Base-by-base conservation (phyloP, 176 grass and related monocot genomes). In the Cenchrus fungigraminus region DNA sequence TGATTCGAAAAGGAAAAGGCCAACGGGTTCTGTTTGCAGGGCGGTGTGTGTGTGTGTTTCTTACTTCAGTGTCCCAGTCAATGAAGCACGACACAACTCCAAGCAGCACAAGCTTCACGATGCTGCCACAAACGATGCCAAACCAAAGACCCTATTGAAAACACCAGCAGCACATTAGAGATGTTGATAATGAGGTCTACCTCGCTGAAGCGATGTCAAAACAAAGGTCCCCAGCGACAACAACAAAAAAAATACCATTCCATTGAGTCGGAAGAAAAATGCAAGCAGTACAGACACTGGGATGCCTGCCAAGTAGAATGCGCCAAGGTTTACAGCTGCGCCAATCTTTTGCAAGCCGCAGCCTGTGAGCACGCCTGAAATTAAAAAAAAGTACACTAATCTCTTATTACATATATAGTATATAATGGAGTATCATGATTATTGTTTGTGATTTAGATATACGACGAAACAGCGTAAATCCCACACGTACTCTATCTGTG, bases 241-340 rank as follows among this genome's bases (percentile, higher is more conserved):
- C 22, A 25, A 25, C 22, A 25, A 25, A 25, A 25, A 25, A 25
- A 25, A 0, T 74, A 84, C 87, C 87, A 87, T 76, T 76, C 85
- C 85, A 37, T 87, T 87, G 3, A 87, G 79, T 45, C 82, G 79
- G 51, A 87, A 49, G 17, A 49, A 42, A 6, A 87, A 87, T 0
- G 79, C 85, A 28, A 82, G 85, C 11, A 87, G 29, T 3, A 68
- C 71, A 1, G 79, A 78, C 85, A 87, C 68, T 2, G 85, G 85
- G 16, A 82, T 87, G 12, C 85, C 79, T 8, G 50, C 0, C 6
- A 87, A 16, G 79, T 87, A 87, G 71, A 87, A 87, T 1, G 85
- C 79, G 0, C 71, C 71, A 12, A 82, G 85, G 25, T 87, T 87
- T 6, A 87, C 71, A 0, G 13, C 51, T 22, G 85, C 79, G 0